Evolutionary conservation across 2,329 filamentous ascomycete species (phyloP), one percentile per base, ranked within the genome.

Genomic region (Aspergillus novoparasiticus): DNA sequence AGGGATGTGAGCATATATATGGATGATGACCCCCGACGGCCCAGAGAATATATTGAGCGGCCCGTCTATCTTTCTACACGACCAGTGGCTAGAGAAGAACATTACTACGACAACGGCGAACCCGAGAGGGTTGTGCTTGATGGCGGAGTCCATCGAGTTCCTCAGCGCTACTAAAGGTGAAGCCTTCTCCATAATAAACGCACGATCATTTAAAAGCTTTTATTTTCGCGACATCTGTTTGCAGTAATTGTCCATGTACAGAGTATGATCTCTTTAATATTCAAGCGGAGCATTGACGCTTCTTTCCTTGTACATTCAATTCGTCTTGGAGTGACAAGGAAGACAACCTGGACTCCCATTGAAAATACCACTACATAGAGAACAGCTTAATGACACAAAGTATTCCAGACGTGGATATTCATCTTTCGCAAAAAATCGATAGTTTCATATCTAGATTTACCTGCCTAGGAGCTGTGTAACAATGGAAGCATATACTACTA

Each of bases 11-110:
- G 79, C 62, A 74, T 79, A n/a, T 82, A 78, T 64, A 60, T 79
- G 66, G 76, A 79, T 26, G 77, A 79, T n/a, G 76, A 75, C 10
- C 59, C 64, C 6, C 71, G 75, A 43, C 73, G 77, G 28, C 76
- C 80, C 26, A 75, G 82, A 55, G 85, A 87, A 59, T 87, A 87
- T 71, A 75, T 76, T 59, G 77, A 80, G 59, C 73, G 73, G 34
- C 75, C 74, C 70, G 67, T 81, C 70, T 70, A 83, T 80, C 66
- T 75, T 67, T 57, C 76, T 73, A 62, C 76, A 73, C 67, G 81
- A 73, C 68, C 68, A 34, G 60, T 73, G 51, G 53, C 69, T 23
- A 69, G 75, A 54, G 76, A 77, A 41, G 72, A 76, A 60, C 71
- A 73, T 55, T 80, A 76, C 57, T 79, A 78, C 66, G 75, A 76